Evolutionary conservation across 371 early-diverging fungal genomes (phyloP), one percentile per base, ranked within the genome.

Genomic region (Mortierella sp.): DNA sequence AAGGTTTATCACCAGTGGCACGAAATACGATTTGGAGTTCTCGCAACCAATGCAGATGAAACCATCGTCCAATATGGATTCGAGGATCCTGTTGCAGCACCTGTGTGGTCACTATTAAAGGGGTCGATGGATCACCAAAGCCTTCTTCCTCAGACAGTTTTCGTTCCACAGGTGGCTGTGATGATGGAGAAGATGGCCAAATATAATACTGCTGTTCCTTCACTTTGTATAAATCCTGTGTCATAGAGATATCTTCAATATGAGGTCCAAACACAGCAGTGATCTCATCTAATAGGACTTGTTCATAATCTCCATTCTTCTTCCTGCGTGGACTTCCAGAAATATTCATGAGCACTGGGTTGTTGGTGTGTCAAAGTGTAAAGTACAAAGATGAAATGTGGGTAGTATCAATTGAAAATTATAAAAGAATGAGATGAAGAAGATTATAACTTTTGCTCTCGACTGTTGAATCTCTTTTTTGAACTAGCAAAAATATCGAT

Each of bases 1-100:
- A 28, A 1, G 71, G 45, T 9, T 28, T 37, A 15, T 65, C 53
- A 4, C 23, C 34, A 1, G 45, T 22, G 3, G 47, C 55, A 1
- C 71, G 71, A 15, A 42, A 71, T 22, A 65, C 54, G 42, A 71
- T 64, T 49, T 53, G 47, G 35, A 71, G 51, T 28, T 71, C 60
- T 10, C 54, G 59, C 23, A 71, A 43, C 71, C 65, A 71, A 15
- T 47, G 61, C 32, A 64, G n/a, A 12, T 40, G 35, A 17, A 65
- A 3, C 19, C 45, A 43, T 26, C 53, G 54, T 2, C 54, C 64
- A 15, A 71, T 28, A 53, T 47, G 59, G 7, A 64, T 47, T 12
- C 31, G 34, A 3, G 61, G 71, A 17, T 42, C 43, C 9, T 32
- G 35, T 22, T 22, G 22, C 0, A 60, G 65, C 1, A 60, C 61